Base-by-base conservation (phyloP, 305 asterid species). In the Andrographis paniculata region DNA sequence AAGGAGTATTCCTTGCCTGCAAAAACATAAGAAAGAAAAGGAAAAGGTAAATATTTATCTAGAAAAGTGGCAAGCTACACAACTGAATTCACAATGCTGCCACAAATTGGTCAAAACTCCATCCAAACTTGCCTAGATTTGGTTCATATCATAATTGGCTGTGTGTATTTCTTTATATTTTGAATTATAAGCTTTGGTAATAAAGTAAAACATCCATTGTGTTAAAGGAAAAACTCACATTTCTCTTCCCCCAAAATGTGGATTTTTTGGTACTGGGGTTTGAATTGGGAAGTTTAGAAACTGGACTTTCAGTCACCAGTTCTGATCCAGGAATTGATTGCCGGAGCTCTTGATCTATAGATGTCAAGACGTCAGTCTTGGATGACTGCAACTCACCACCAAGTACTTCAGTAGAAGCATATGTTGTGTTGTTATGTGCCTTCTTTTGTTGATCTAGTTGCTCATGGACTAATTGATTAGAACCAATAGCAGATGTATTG, bases 221-320 rank as follows among this genome's bases (percentile, higher is more conserved):
- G 43, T 10, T 37, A 28, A 6, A 53, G 40, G 55, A 50, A 55
- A 49, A 59, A 69, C 97, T 79, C 64, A 89, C 97, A 62, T 53
- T 85, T 74, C 70, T 82, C 70, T 82, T 70, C 55, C 93, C 91
- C 95, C 97, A 89, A 62, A 89, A 79, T 42, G 77, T 69, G 24
- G 97, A 76, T 68, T 82, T 80, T 74, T 79, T 82, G 67, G 60
- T 61, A 68, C 62, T 85, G 68, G 40, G 63, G 66, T 65, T 75
- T 37, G 94, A 62, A 62, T 64, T 53, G 47, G 85, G 46, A 45
- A 67, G 69, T 69, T 69, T 80, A 45, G 70, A 66, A 43, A 62
- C 42, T 47, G 72, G 53, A 60, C 74, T 91, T 59, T 80, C 95
- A 24, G 67, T 55, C 49, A 60, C 50, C 35, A 67, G 43, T 70